Conservation (phyloP, 805 yeast species). For the Pichia exigua region DNA sequence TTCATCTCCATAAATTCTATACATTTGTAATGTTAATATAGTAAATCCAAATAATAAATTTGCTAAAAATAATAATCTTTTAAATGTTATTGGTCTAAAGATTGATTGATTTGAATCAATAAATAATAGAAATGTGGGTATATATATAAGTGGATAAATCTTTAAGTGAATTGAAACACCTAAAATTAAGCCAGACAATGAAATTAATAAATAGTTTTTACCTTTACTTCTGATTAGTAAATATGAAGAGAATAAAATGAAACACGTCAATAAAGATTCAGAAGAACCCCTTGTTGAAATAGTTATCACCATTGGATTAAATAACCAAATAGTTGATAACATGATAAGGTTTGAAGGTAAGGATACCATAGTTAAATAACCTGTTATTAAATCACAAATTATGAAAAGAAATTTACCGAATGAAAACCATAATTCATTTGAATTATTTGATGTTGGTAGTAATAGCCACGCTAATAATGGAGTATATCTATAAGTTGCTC, state of each 20-base stretch:
- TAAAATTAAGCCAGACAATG: constrained; percentile 41
- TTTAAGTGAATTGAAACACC: constrained; percentile 86
- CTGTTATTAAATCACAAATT: constrained; percentile 73
- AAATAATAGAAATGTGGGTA: constrained; percentile 56
- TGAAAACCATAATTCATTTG: constrained; percentile 34
- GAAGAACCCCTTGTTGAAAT: constrained; percentile 91
- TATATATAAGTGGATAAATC: constrained; percentile 82
- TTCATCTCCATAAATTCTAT: constrained; percentile 59
- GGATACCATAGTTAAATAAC: constrained; percentile 41
- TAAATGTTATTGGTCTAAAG: constrained; percentile 33
- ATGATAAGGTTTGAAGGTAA: constrained; percentile 6
- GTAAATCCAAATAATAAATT: constrained; percentile 38
- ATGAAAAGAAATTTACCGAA: constrained; percentile 80
- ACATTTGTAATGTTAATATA: constrained; percentile 52
- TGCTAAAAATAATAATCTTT: constrained; percentile 35
- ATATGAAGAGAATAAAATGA: constrained; percentile 55
- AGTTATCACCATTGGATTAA: constrained; percentile 92
- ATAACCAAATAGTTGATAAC: constrained; percentile 54
- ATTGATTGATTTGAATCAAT: constrained; percentile 26
- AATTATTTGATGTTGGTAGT: constrained; percentile 47
- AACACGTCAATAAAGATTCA: constrained; percentile 78
- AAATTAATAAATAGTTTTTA: background rate
- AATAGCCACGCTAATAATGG: constrained; percentile 83
- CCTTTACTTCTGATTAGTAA: constrained; percentile 27
- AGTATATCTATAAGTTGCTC: constrained; percentile 91